Base-by-base conservation (phyloP, 2,329 filamentous ascomycete species). In the Myriosclerotinia scirpicola region DNA sequence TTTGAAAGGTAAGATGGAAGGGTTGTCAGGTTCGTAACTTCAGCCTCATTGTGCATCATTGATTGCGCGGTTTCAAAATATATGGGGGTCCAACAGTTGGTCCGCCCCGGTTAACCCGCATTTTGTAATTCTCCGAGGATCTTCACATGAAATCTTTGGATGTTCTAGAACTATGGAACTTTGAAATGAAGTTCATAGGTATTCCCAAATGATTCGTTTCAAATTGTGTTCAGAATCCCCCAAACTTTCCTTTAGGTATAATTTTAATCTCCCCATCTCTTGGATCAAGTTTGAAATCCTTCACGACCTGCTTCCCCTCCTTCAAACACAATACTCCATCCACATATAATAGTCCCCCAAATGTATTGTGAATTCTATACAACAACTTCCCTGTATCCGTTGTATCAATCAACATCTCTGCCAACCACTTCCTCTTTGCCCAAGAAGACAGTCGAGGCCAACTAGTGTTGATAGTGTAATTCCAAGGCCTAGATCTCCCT, bases 371-470 rank as follows among this genome's bases (percentile, higher is more conserved):
- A 14, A 75, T 67, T 22, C 68, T 66, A 56, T 62, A 46, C 26
- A 75, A 54, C 20, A 75, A 44, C 20, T 64, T 62, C 12, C 70
- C 62, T 46, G 70, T 70, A 44, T 72, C 71, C 67, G 67, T 70
- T 61, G 71, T 66, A 69, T 75, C 73, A 48, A 74, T 59, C 61
- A 75, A 63, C 73, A 75, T 75, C 63, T 72, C 72, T 38, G 68
- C 69, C 17, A 75, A 59, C 74, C 74, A 75, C 20, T 69, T 71
- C 61, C 73, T 71, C 55, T 75, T 75, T 5, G 72, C 73, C 74
- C 74, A 75, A 59, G 72, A 69, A 14, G 72, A 72, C 50, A 75
- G 71, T 52, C 70, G 68, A 26, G 74, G 74, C 74, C 74, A 75
- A 22, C 73, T 71, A 3, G 74, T 74, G 62, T 72, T 73, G 15